Evolutionary conservation across 208 protist genomes (phyloP).

Genomic region (Leishmania major): DNA sequence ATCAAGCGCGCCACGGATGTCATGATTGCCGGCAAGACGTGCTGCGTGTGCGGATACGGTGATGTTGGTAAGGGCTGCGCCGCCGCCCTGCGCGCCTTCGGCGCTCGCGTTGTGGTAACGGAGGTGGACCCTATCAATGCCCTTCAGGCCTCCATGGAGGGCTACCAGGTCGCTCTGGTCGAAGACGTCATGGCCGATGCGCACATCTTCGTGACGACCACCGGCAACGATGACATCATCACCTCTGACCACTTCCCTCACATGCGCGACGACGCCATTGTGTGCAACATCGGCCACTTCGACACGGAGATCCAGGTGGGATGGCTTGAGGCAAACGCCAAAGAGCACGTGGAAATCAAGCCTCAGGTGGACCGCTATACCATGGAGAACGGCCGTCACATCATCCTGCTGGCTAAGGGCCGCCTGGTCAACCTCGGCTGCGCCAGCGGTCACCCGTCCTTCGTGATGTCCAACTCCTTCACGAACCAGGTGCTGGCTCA

Average conservation of each 20-base stretch:
- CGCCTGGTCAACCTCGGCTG: slow-evolving; percentile 99
- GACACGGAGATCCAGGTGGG: slow-evolving; percentile 99
- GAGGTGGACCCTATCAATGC: slow-evolving; percentile 99
- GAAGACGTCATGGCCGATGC: slow-evolving; percentile 92
- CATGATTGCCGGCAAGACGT: slow-evolving; percentile 99
- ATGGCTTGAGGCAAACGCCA: slow-evolving; percentile 93
- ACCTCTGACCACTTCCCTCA: slow-evolving; percentile 95
- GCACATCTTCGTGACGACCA: slow-evolving; percentile 99
- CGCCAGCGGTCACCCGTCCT: slow-evolving; percentile 99
- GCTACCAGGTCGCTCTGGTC: slow-evolving; percentile 96
- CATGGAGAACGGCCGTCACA: slow-evolving; percentile 94
- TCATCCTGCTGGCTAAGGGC: slow-evolving; percentile 97
- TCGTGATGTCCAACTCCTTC: slow-evolving; percentile 99
- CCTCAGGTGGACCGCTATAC: slow-evolving; percentile 98
- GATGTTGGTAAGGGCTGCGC: slow-evolving; percentile 99
- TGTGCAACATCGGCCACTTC: slow-evolving; percentile 99
- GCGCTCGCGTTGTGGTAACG: slow-evolving; percentile 97
- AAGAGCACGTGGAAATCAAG: slow-evolving; percentile 98
- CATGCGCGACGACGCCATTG: slow-evolving; percentile 99
- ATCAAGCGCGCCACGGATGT: slow-evolving; percentile 99
- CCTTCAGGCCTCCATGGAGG: slow-evolving; percentile 99
- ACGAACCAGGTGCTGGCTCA: slow-evolving; percentile 99
- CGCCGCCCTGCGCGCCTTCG: slow-evolving; percentile 94
- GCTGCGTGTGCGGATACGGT: slow-evolving; percentile 98
- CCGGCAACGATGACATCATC: slow-evolving; percentile 99